phyloP scores from a whole-genome alignment of 1,284 basidiomycete species.

The Salmacisia buchloeana region DNA sequence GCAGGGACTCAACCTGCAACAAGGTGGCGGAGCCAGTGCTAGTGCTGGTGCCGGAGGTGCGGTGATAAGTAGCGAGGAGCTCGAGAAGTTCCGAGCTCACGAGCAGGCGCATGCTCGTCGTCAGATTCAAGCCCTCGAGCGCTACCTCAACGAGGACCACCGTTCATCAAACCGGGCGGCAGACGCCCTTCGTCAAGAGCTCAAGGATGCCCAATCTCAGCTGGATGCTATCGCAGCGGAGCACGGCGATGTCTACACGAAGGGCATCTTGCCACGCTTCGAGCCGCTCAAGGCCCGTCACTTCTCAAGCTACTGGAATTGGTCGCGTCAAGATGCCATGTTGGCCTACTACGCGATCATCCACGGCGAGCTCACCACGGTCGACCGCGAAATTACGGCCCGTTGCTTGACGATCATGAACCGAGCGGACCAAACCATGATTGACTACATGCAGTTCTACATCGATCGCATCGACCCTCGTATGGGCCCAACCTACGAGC shows the following conservation, averaged over 20 bases:
- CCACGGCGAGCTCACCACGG: neutral
- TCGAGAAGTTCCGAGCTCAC: constrained; percentile 88
- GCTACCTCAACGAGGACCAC: constrained; percentile 88
- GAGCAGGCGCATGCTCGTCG: constrained; percentile 87
- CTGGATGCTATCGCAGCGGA: constrained; percentile 82
- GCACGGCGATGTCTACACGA: constrained; percentile 86
- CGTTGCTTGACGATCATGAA: constrained; percentile 96
- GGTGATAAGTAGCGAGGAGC: constrained; percentile 95
- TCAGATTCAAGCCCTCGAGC: constrained; percentile 91
- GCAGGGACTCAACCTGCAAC: constrained; percentile 71
- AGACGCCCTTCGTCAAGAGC: constrained; percentile 74
- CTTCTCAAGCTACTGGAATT: constrained; percentile 99
- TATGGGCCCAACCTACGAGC: constrained; percentile 78
- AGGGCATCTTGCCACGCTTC: constrained; percentile 89
- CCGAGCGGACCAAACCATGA: constrained; percentile 70
- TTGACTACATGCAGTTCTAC: constrained; percentile 86
- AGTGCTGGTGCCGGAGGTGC: constrained; percentile 56
- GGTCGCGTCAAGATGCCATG: constrained; percentile 92
- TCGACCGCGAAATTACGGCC: constrained; percentile 49
- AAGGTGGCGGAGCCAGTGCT: constrained; percentile 57
- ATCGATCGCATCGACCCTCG: constrained; percentile 73
- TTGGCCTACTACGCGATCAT: constrained; percentile 97
- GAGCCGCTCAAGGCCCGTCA: constrained; percentile 91
- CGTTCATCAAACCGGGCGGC: constrained; percentile 82
- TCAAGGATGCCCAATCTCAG: constrained; percentile 70